Conservation (phyloP, 2,329 filamentous ascomycete genomes). For the Stemphylium lycopersici region DNA sequence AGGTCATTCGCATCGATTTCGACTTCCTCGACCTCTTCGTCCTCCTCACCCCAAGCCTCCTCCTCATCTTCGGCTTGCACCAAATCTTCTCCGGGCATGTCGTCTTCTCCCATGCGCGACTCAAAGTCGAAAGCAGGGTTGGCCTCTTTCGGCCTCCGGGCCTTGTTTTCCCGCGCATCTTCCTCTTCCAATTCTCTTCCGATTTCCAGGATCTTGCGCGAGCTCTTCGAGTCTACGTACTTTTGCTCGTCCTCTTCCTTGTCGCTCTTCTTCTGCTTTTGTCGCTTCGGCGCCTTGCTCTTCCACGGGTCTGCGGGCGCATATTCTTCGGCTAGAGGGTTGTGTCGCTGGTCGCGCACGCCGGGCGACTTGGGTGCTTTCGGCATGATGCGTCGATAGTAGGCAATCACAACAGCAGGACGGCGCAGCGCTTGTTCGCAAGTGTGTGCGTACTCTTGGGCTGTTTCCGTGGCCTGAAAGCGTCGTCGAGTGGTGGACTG, state of each 20-base stretch:
- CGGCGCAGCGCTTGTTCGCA: background rate
- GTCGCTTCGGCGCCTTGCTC: constrained; percentile 70
- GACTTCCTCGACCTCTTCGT: constrained; percentile 70
- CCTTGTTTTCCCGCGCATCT: constrained; percentile 63
- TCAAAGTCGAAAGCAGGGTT: constrained; percentile 81
- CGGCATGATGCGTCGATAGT: constrained; percentile 65
- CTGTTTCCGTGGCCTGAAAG: background rate
- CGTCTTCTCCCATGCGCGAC: constrained; percentile 68
- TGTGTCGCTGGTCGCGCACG: constrained; percentile 73
- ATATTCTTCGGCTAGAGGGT: constrained; percentile 90
- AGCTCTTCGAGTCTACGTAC: constrained; percentile 87
- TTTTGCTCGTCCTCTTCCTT: constrained; percentile 65
- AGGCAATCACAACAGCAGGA: background rate
- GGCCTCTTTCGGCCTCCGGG: constrained; percentile 50
- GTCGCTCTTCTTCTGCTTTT: constrained; percentile 61
- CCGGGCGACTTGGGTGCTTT: constrained; percentile 69
- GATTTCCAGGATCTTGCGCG: constrained; percentile 85
- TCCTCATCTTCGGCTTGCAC: constrained; percentile 57
- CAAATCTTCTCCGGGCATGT: constrained; percentile 54
- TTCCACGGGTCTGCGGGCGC: constrained; percentile 72
- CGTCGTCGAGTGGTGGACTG: constrained; percentile 1
- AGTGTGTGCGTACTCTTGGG: background rate
- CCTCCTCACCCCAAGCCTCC: constrained; percentile 77
- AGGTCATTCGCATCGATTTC: constrained; percentile 90
- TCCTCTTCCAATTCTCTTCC: constrained; percentile 89